phyloP scores from a whole-genome alignment of 345 rosid genomes.

The Clausena lansium region DNA sequence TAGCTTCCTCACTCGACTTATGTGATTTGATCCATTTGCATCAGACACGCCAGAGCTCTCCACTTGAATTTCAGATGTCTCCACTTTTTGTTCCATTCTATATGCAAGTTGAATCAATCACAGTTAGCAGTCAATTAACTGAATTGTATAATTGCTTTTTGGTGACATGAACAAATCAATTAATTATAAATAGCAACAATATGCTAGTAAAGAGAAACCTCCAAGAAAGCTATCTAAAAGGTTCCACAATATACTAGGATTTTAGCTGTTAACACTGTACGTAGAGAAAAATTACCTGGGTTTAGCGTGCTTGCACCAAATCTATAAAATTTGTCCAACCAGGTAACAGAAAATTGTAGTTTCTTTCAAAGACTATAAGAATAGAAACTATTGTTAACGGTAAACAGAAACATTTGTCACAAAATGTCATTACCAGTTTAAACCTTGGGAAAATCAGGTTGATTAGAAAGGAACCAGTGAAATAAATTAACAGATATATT shows the following conservation, averaged over 20 bases:
- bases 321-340: neutral
- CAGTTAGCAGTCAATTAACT: neutral
- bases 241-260: neutral
- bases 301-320: neutral
- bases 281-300: neutral
- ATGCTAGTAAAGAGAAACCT: neutral
- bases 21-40: slow-evolving; percentile 31
- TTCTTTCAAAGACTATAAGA: neutral
- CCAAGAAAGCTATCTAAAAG: neutral
- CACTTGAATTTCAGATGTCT: slow-evolving; percentile 15
- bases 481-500: neutral
- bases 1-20: slow-evolving; percentile 49
- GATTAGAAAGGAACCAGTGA: neutral
- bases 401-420: neutral
- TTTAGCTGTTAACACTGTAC: neutral
- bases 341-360: neutral
- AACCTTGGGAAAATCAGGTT: neutral
- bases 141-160: neutral
- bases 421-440: neutral
- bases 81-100: slow-evolving; percentile 30
- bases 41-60: slow-evolving; percentile 32
- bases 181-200: neutral
- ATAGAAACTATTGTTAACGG: neutral
- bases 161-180: neutral
- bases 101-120: neutral